A percentile compares a stretch with the other conserved stretches of the same genome.
Evolutionary conservation across 208 protist species (phyloP).

Genomic region (Balamuthia mandrillaris): DNA sequence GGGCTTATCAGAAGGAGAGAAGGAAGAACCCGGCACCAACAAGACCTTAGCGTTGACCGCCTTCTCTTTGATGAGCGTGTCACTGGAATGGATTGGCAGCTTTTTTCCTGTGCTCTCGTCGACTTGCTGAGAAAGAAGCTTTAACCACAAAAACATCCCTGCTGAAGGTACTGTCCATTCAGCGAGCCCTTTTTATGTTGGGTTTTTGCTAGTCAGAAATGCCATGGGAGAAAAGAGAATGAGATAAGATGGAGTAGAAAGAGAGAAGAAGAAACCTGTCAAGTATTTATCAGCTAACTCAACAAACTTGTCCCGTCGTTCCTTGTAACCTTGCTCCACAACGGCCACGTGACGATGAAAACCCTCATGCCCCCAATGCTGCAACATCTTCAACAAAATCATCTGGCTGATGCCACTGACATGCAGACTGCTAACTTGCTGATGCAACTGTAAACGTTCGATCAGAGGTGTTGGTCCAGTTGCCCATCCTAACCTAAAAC

Average conservation of each 20-base stretch:
- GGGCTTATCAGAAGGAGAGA: not conserved
- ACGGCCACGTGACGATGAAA: constrained; percentile 55
- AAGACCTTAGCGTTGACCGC: constrained; percentile 55
- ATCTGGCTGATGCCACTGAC: constrained; percentile 52
- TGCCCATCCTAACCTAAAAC: constrained; percentile 61
- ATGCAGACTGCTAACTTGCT: constrained; percentile 57
- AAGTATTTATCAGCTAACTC: constrained; percentile 42
- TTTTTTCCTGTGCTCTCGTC: too few species aligned
- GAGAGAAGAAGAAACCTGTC: not conserved
- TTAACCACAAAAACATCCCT: constrained; percentile 74
- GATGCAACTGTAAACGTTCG: constrained; percentile 1
- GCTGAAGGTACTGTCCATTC: constrained; percentile 40
- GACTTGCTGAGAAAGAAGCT: too few species aligned
- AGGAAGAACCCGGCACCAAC: constrained; percentile 57
- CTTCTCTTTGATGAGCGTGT: constrained; percentile 55
- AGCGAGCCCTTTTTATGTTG: constrained; percentile 24
- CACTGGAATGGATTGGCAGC: constrained; percentile 39
- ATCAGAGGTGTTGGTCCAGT: constrained; percentile 57
- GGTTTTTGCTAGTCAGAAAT: not conserved
- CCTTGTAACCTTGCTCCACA: constrained; percentile 56
- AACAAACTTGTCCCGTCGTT: constrained; percentile 48
- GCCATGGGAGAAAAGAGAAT: not conserved
- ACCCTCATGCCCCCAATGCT: constrained; percentile 51
- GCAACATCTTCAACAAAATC: not conserved
- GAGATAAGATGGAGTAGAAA: not conserved